A percentile compares a stretch with the other conserved stretches of the same genome.
Conservation (phyloP, 2,329 filamentous ascomycete species). For the Phialophora chinensis region DNA sequence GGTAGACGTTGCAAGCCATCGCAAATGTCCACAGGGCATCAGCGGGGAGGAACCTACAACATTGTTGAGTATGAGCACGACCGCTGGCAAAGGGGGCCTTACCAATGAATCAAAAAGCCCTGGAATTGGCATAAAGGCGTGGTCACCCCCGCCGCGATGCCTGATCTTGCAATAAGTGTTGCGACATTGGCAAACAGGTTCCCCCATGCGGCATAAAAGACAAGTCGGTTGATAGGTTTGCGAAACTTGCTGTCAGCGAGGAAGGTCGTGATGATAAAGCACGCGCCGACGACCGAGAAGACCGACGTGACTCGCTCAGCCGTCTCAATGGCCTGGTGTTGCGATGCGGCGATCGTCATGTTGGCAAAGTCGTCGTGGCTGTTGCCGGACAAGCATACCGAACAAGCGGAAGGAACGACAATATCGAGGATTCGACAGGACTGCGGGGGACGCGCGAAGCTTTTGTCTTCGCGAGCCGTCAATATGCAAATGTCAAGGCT, state of each 20-base stretch:
- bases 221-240: conserved; percentile 84
- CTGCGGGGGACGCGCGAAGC: conserved; percentile 12
- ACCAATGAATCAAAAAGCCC: conserved; percentile 83
- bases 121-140: conserved; percentile 75
- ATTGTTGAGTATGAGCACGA: not conserved
- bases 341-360: conserved; percentile 35
- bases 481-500: conserved; percentile 4
- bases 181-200: conserved; percentile 80
- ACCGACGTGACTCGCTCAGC: conserved; percentile 73
- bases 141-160: conserved; percentile 56
- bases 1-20: conserved; percentile 83
- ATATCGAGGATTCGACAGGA: not conserved
- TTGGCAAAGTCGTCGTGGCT: conserved; percentile 12
- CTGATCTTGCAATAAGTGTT: conserved; percentile 72
- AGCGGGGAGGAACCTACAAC: conserved; percentile 73
- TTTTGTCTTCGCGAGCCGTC: conserved; percentile 14
- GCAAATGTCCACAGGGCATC: conserved; percentile 78
- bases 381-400: conserved; percentile 9
- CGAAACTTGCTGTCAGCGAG: conserved; percentile 71
- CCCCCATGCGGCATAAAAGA: conserved; percentile 83
- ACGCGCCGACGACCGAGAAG: conserved; percentile 71
- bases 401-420: conserved; percentile 4
- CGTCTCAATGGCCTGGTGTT: conserved; percentile 62
- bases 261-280: conserved; percentile 76
- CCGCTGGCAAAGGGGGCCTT: conserved; percentile 43